Evolutionary conservation across 176 grass and related monocot species (phyloP), one percentile per base, ranked within the genome.

Genomic region (Echinochloa phyllopogon): DNA sequence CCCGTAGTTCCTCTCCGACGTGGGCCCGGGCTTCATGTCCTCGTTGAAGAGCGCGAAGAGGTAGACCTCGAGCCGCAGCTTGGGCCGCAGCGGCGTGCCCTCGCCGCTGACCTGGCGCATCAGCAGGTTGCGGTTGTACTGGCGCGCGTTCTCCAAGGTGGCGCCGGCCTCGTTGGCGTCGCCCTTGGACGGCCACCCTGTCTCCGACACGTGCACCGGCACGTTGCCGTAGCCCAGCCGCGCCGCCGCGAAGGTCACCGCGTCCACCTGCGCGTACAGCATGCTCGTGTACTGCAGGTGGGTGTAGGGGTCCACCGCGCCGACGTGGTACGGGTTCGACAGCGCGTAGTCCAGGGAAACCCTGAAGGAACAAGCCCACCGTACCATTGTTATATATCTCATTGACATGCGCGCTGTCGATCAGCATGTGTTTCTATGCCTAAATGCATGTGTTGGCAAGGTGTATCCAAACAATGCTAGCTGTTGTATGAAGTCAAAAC

Each of bases 1-100:
- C 0, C 97, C 97, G 21, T 99, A 99, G 84, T 99, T 99, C 66
- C 97, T 50, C 88, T 99, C 97, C 1, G 97, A 99, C 0, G 97
- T 91, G 0, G 97, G 97, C 0, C 97, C 97, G 4, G 97, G 92
- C 85, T 99, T 99, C 88, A 94, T 87, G 86, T 99, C 55, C 84
- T 99, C 97, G 60, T 99, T 99, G 89, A 99, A 99, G 63, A 99
- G 89, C 1, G 97, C 97, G 61, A 99, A 99, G 36, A 99, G 84
- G 79, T 96, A 99, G 17, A 96, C 92, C 90, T 99, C 97, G 10
- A 96, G 56, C 6, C 87, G 81, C 24, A 82, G 86, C 39, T 82
- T 74, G 0, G 97, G 94, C 10, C 94, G 84, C 74, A 99, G 77
- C 21, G 97, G 97, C n/a, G 97, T 99, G 41, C 97, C 94, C 87